Evolutionary conservation across 2,329 filamentous ascomycete genomes (phyloP), one percentile per base, ranked within the genome.

Genomic region (Paraphaeosphaeria sporulosa): DNA sequence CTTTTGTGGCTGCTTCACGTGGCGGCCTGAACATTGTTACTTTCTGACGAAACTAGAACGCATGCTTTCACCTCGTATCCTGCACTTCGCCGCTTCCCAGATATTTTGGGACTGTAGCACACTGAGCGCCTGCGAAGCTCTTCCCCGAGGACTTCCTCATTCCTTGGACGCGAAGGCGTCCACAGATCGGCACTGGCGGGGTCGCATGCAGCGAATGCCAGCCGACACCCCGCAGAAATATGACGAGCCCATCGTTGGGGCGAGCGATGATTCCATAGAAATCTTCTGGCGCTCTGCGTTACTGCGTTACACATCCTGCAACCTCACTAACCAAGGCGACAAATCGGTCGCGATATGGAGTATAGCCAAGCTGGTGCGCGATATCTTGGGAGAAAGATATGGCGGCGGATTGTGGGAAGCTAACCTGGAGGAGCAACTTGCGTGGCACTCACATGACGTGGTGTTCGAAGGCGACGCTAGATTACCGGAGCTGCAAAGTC

Each of bases 331-430:
- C 2, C 62, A 64, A 34, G 48, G 17, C 0, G 68, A 69, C 32
- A 69, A 69, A 25, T 44, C 56, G 0, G 25, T 66, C 2, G 68
- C 68, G 1, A 59, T 69, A 17, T 71, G 64, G 66, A 63, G 68
- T 42, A 57, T 71, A n/a, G 68, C 68, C 7, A 74, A 72, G 36
- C 46, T 69, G n/a, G 48, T 73, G 15, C 62, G 70, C 0, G 71
- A 74, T 36, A 53, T 32, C 2, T 51, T 66, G 19, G 34, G 23
- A 1, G 67, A 72, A 40, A 51, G 64, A 23, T 74, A 72, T 42
- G 69, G 40, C n/a, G 64, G 43, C 17, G 70, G 71, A 1, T 48
- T 71, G 38, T 74, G 71, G 71, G 57, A 60, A 8, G 10, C 30
- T 1, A 53, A 53, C 17, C 52, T 74, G 1, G 65, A 68, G 34